Base-by-base conservation (phyloP, 1,284 basidiomycete species). In the Marasmius oreades region DNA sequence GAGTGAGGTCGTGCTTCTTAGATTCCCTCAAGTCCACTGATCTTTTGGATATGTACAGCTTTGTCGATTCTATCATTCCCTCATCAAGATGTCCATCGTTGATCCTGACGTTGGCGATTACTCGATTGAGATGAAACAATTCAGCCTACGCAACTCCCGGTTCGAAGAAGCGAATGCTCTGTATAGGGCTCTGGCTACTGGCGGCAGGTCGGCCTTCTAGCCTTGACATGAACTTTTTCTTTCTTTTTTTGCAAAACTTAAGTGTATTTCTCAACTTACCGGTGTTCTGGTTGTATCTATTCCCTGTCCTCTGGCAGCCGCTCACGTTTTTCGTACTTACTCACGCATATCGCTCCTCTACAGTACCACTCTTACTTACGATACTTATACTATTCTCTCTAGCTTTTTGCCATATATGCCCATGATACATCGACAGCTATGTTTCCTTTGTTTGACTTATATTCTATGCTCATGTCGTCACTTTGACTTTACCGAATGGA, bases 151-250 rank as follows among this genome's bases (percentile, higher is more conserved):
- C 45, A 77, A 87, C 64, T 77, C 89, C 4, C 77, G 84, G 3
- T 84, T 88, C 60, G 86, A 89, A 66, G 88, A 90, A 61, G 88
- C 88, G 11, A 88, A 86, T 62, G 69, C 73, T 56, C 76, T 91
- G 44, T 91, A 90, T 65, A 79, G 86, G 24, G 65, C 78, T 43
- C 73, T 90, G 61, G 84, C 73, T 34, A 61, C 67, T 48, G 70
- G 69, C 52, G 69, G 68, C 57, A 50, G 20, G 11, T 20, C 20
- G 12, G 20, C 20, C 20, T 45, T 31, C 18, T 50, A 16, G n/a
- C 16, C n/a, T 16, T 42, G 39, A n/a, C 7, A 7, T 42, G n/a
- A 37, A n/a, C n/a, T n/a, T n/a, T n/a, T n/a, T n/a, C n/a, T n/a
- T n/a, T 7, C 39, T 2, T 42, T 16, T 42, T 7, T 20, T 42